Base-by-base conservation (phyloP, 1,284 basidiomycete genomes). In the Fomitopsis betulina region DNA sequence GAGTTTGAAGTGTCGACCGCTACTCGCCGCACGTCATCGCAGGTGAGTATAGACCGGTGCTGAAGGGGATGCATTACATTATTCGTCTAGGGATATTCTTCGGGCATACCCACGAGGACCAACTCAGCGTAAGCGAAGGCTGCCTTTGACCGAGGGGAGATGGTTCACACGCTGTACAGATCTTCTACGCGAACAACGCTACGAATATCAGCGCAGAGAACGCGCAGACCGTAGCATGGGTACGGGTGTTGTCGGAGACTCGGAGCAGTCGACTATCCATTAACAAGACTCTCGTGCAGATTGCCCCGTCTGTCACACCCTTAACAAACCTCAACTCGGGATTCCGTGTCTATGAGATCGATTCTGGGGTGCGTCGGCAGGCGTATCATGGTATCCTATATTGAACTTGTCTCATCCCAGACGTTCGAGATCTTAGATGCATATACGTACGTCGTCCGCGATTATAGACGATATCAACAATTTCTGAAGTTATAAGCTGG, bases 21-120 rank as follows among this genome's bases (percentile, higher is more conserved):
- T 94, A 83, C 71, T 85, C 90, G 5, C 78, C 79, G 9, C 87
- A 91, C 67, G 89, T 92, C 57, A 89, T 93, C 58, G 86, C 89
- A 32, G 86, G 87, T 86, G 63, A 39, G 84, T 76, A 30, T 4
- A 8, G 27, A 30, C 8, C 27, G 27, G 27, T 30, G 8, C 27
- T 30, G 27, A 8, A 30, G 5, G 27, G 5, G 5, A 30, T 30
- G 27, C 27, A 30, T 8, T 30, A 30, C 27, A 30, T 30, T 4
- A 30, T 8, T 8, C 27, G 27, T 30, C 27, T 30, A 89, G 86
- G 81, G 61, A 84, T 92, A 49, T 92, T 93, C 76, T 93, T 80
- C 65, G 91, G 91, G 1, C 91, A 93, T 68, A 88, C 89, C 0
- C 91, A 93, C 62, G 89, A 93, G 69, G 91, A 93, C 68, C 81